Percentiles rank a stretch among this genome's conserved stretches.
These are phyloP conservation scores for Entomortierella lignicola DNA, from an alignment of 192 early-diverging fungal genomes.

Conservation along the genomic window DNA sequence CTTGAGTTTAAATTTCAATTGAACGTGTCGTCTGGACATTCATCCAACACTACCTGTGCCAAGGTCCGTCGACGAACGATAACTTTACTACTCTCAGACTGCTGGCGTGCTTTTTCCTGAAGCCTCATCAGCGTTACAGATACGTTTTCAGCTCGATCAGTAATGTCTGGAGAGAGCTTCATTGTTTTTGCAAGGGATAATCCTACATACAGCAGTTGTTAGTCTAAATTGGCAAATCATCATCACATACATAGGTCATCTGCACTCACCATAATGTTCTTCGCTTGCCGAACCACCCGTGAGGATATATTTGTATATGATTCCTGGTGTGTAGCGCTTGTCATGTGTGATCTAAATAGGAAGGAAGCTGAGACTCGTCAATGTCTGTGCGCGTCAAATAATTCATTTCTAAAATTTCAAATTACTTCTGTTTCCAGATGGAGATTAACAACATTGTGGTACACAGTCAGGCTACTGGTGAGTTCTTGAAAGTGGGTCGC, in stretches of 20 bases:
- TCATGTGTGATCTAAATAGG: slow-evolving; percentile 12
- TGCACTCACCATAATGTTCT: slow-evolving; percentile 59
- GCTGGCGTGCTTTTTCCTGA: slow-evolving; percentile 25
- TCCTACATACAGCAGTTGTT: slow-evolving; percentile 26
- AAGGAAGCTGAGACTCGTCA: neutral
- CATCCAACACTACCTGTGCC: slow-evolving; percentile 28
- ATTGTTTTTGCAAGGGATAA: slow-evolving; percentile 57
- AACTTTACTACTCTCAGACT: slow-evolving; percentile 28
- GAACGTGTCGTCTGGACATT: too few relatives aligned
- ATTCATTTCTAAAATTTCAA: neutral
- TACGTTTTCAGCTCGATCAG: slow-evolving; percentile 44
- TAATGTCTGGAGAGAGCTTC: slow-evolving; percentile 39
- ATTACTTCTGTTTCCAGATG: slow-evolving; percentile 64
- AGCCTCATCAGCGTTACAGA: slow-evolving; percentile 43
- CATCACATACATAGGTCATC: too few relatives aligned
- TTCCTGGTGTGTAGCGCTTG: slow-evolving; percentile 10
- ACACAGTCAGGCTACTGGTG: slow-evolving; percentile 60
- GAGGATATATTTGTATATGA: slow-evolving; percentile 61
- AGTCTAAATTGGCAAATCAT: neutral
- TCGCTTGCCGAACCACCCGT: slow-evolving; percentile 58
- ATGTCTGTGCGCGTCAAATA: slow-evolving; percentile 8
- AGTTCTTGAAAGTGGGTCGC: slow-evolving; percentile 85
- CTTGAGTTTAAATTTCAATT: too few relatives aligned
- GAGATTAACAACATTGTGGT: slow-evolving; percentile 70
- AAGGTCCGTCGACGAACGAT: slow-evolving; percentile 25